These are phyloP conservation scores for Penstemon newberryi DNA, from an alignment of 257 asterid genomes.

Conservation along the genomic window DNA sequence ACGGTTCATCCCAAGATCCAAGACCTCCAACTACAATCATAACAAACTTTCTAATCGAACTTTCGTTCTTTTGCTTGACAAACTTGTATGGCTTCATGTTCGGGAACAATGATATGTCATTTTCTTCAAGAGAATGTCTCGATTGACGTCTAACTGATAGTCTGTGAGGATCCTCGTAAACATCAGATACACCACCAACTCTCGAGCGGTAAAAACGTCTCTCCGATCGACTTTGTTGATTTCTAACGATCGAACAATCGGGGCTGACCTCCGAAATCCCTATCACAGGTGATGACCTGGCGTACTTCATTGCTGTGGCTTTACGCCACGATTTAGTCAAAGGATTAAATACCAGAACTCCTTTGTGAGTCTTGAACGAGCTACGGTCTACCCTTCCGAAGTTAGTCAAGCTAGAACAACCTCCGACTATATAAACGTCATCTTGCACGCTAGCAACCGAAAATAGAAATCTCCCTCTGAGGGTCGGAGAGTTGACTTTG, in stretches of 20 bases:
- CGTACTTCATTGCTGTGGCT: slow-evolving; percentile 79
- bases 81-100: slow-evolving; percentile 39
- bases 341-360: slow-evolving; percentile 72
- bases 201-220: slow-evolving; percentile 57
- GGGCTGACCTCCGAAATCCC: slow-evolving; percentile 70
- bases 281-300: slow-evolving; percentile 80
- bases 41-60: slow-evolving; percentile 44
- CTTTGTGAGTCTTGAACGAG: slow-evolving; percentile 87
- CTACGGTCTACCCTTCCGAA: slow-evolving; percentile 81
- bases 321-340: slow-evolving; percentile 73
- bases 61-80: slow-evolving; percentile 46
- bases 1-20: slow-evolving; percentile 88
- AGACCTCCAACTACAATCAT: slow-evolving; percentile 90
- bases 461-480: slow-evolving; percentile 76
- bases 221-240: slow-evolving; percentile 60
- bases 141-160: slow-evolving; percentile 79
- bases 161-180: slow-evolving; percentile 96
- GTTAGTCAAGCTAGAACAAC: slow-evolving; percentile 92
- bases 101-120: slow-evolving; percentile 45
- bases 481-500: slow-evolving; percentile 61
- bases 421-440: slow-evolving; percentile 76
- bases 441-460: slow-evolving; percentile 70
- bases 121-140: slow-evolving; percentile 65
- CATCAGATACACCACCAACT: slow-evolving; percentile 75
- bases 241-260: slow-evolving; percentile 48